Percentiles rank a stretch among this genome's conserved stretches.
Evolutionary conservation across 2,329 filamentous ascomycete species (phyloP).

Genomic region (Graphilbum sp.): DNA sequence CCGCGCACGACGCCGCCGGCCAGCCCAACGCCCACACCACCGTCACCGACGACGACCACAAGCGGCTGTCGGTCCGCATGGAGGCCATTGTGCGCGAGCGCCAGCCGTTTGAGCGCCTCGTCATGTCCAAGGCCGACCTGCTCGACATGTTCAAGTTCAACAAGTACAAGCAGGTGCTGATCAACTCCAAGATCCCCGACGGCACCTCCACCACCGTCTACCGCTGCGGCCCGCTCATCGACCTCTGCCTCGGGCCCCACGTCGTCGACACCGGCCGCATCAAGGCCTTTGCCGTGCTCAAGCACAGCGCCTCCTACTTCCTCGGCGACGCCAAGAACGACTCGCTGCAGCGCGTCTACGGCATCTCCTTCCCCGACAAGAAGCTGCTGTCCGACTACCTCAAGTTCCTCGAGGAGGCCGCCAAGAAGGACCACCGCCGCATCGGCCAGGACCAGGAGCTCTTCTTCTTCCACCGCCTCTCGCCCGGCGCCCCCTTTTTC

Average conservation of each 20-base stretch:
- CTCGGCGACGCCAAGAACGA: conserved; percentile 87
- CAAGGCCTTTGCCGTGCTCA: conserved; percentile 89
- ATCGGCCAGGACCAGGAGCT: conserved; percentile 93
- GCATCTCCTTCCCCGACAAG: conserved; percentile 91
- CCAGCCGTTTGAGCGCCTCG: conserved; percentile 82
- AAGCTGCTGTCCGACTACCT: conserved; percentile 86
- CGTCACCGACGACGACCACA: conserved; percentile 66
- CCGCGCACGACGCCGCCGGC: conserved; percentile 34
- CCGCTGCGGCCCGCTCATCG: conserved; percentile 81
- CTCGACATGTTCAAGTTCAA: conserved; percentile 96
- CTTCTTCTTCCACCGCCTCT: conserved; percentile 90
- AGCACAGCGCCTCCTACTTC: conserved; percentile 56
- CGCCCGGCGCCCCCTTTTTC: conserved; percentile 88
- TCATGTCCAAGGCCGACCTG: conserved; percentile 77
- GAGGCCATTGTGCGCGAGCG: conserved; percentile 86
- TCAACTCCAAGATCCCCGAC: conserved; percentile 79
- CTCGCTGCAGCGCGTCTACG: conserved; percentile 89
- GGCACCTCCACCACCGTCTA: conserved; percentile 90
- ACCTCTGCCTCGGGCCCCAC: conserved; percentile 89
- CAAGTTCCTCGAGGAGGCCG: conserved; percentile 93
- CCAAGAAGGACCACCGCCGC: conserved; percentile 87
- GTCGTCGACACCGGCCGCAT: conserved; percentile 87
- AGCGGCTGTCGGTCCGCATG: conserved; percentile 67
- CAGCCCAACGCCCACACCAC: conserved; percentile 17
- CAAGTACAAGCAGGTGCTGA: conserved; percentile 97